Percentiles rank a stretch among this genome's conserved stretches.
phyloP scores from a whole-genome alignment of 345 rosid species.

The Rhodamnia rubescens region DNA sequence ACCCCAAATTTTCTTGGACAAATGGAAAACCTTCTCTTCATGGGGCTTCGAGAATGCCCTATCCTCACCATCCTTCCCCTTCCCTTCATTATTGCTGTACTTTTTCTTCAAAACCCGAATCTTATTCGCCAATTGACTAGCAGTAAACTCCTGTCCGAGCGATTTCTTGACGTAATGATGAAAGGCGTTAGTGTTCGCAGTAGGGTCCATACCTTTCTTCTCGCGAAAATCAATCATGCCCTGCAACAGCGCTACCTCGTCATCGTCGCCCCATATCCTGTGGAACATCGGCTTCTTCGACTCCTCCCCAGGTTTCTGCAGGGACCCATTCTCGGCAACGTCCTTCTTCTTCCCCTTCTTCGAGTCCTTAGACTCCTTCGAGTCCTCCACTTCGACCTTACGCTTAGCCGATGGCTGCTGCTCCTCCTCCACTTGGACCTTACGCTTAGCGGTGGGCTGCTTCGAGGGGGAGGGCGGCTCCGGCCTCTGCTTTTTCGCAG shows the following conservation, averaged over 20 bases:
- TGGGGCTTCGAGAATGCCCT: not conserved
- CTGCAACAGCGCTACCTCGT: slow-evolving; percentile 12
- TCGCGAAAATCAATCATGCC: slow-evolving; percentile 16
- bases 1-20: slow-evolving; percentile 6
- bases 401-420: not conserved
- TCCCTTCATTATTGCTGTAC: not conserved
- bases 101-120: slow-evolving; percentile 4
- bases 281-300: not conserved
- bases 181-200: slow-evolving; percentile 1
- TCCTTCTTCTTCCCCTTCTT: not conserved
- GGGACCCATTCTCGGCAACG: not conserved
- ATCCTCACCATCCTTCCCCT: not conserved
- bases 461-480: not conserved
- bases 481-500: not conserved
- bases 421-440: not conserved
- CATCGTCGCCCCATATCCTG: slow-evolving; percentile 18
- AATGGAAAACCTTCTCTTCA: not conserved
- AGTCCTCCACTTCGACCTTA: not conserved
- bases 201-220: slow-evolving; percentile 1
- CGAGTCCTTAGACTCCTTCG: not conserved
- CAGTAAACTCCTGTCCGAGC: slow-evolving; percentile 3
- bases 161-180: slow-evolving; percentile 7
- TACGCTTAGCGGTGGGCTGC: not conserved
- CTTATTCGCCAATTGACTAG: slow-evolving; percentile 8
- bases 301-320: not conserved